Percentiles rank a stretch among this genome's conserved stretches.
These are phyloP conservation scores for Eleusine coracana DNA, from an alignment of 176 grass and related monocot genomes.

Conservation along the genomic window DNA sequence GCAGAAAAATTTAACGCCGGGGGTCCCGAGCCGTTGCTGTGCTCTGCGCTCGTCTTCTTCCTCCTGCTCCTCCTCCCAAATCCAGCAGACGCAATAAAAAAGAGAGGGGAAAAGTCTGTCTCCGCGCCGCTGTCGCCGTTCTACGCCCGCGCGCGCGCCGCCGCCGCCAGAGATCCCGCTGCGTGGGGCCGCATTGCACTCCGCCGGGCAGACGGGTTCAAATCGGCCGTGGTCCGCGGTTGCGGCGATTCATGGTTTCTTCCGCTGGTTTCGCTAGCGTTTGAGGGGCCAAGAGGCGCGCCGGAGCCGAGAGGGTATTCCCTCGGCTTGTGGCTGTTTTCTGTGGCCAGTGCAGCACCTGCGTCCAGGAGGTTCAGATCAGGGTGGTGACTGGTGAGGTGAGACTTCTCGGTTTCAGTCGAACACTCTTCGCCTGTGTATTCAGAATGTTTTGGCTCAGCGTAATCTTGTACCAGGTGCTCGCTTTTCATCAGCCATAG, in stretches of 20 bases:
- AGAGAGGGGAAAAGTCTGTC: neutral
- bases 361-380: slow-evolving; percentile 12
- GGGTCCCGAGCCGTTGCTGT: slow-evolving; percentile 29
- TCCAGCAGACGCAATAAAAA: neutral
- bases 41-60: slow-evolving; percentile 11
- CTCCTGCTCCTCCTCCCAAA: neutral
- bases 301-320: neutral
- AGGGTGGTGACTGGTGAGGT: neutral
- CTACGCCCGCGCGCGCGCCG: neutral
- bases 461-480: neutral
- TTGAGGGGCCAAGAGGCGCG: neutral
- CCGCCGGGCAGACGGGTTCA: neutral
- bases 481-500: neutral
- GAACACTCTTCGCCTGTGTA: neutral
- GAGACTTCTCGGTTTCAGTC: neutral
- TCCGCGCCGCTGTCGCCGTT: slow-evolving; percentile 1
- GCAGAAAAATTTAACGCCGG: neutral
- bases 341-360: neutral
- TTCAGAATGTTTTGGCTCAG: neutral
- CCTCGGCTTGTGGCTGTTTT: neutral
- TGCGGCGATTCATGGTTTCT: neutral
- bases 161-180: neutral
- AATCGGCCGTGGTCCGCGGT: too few species aligned
- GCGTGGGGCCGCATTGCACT: neutral
- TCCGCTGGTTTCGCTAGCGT: neutral